Evolutionary conservation across 441 rosid genomes (phyloP).

Genomic region (Erodium moschatum): DNA sequence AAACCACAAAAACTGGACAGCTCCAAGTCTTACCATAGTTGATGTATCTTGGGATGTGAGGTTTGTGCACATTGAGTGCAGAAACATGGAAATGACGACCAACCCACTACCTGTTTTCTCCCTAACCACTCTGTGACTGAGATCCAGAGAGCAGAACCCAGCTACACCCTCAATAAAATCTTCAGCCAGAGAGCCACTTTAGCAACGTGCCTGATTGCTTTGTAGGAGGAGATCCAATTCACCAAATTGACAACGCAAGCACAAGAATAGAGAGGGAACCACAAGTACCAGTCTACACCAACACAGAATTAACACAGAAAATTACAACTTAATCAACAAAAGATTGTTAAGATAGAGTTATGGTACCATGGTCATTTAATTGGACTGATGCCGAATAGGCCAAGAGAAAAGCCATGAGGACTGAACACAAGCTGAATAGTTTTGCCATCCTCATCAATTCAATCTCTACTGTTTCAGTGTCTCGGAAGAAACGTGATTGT

Average conservation of each 20-base stretch:
- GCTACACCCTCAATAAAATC: constrained; percentile 25
- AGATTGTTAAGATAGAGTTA: background rate
- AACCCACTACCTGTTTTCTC: constrained; percentile 76
- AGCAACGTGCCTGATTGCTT: constrained; percentile 23
- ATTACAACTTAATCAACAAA: too few relatives aligned
- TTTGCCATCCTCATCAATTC: constrained; percentile 30
- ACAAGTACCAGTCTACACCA: constrained; percentile 64
- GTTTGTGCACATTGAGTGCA: constrained; percentile 33
- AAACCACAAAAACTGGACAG: background rate
- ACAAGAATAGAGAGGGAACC: constrained; percentile 68
- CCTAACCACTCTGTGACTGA: constrained; percentile 54
- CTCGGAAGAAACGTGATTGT: background rate
- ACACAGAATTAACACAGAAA: background rate
- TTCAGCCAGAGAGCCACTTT: constrained; percentile 32
- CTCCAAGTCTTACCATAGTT: constrained; percentile 36
- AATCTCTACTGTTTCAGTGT: constrained; percentile 15
- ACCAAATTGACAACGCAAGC: constrained; percentile 48
- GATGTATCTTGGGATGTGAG: constrained; percentile 19
- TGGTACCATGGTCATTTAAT: constrained; percentile 60
- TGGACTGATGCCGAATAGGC: constrained; percentile 75
- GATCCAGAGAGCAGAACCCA: constrained; percentile 54
- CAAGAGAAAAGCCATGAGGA: constrained; percentile 62
- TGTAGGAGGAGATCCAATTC: constrained; percentile 26
- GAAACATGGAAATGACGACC: constrained; percentile 51
- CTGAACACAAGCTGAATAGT: constrained; percentile 35